Percentiles rank a stretch among this genome's conserved stretches.
phyloP scores from a whole-genome alignment of 441 rosid species.

The Erysimum cheiri region DNA sequence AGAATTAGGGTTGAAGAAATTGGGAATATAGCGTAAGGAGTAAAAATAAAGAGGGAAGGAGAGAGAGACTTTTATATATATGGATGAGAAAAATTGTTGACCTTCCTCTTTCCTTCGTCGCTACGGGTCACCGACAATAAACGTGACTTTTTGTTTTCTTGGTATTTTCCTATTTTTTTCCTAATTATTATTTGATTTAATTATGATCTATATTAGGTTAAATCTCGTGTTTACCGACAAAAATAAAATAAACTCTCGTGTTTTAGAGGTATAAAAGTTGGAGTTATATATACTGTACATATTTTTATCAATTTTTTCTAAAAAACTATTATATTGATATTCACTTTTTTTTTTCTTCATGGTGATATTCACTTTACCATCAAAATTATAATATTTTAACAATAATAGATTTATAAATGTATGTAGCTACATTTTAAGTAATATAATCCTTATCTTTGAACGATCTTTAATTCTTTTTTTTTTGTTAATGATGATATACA shows the following conservation, averaged over 20 bases:
- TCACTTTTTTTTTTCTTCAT: too few relatives aligned
- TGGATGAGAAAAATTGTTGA: not conserved
- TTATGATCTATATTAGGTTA: not conserved
- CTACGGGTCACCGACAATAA: slow-evolving; percentile 43
- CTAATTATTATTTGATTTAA: not conserved
- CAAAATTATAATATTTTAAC: too few relatives aligned
- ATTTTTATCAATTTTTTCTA: too few relatives aligned
- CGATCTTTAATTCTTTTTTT: too few relatives aligned
- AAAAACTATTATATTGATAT: not conserved
- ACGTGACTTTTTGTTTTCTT: not conserved
- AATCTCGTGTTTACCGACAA: not conserved
- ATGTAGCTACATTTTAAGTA: too few relatives aligned
- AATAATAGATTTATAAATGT: too few relatives aligned
- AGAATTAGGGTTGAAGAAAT: slow-evolving; percentile 13
- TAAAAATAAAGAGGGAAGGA: slow-evolving; percentile 29
- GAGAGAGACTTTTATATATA: slow-evolving; percentile 4
- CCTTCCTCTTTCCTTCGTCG: slow-evolving; percentile 34
- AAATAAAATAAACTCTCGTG: not conserved
- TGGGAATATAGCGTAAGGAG: slow-evolving; percentile 13
- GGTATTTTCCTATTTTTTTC: not conserved
- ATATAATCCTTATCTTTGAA: too few relatives aligned
- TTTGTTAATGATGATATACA: too few relatives aligned
- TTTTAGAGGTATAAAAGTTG: not conserved
- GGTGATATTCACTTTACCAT: too few relatives aligned
- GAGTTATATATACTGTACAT: not conserved